A percentile compares a stretch with the other conserved stretches of the same genome.
phyloP scores from a whole-genome alignment of 1,284 basidiomycete genomes.

The Heterobasidion parviporum region DNA sequence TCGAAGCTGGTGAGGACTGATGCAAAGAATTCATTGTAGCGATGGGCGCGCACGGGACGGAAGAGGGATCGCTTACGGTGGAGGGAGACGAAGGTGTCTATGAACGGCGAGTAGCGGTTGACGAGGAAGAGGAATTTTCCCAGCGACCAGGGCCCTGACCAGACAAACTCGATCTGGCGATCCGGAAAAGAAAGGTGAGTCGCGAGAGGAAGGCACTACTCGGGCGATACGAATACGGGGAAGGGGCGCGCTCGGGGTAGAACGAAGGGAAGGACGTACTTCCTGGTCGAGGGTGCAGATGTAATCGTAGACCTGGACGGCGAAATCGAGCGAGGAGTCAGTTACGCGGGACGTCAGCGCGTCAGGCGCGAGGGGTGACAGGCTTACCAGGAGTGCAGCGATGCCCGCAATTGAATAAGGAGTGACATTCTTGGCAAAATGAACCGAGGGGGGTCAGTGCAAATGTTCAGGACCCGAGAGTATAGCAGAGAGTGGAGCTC shows the following conservation, averaged over 20 bases:
- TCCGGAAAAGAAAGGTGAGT: too few relatives aligned
- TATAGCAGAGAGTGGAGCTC: too few relatives aligned
- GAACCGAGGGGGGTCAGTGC: too few relatives aligned
- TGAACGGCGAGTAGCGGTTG: conserved; percentile 34
- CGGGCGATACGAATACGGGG: background rate
- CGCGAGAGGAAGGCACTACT: background rate
- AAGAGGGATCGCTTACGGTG: conserved; percentile 17
- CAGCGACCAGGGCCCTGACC: conserved; percentile 25
- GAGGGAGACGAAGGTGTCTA: conserved; percentile 31
- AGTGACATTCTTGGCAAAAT: background rate
- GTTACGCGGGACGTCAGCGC: background rate
- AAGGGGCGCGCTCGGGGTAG: background rate
- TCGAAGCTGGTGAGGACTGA: conserved; percentile 5
- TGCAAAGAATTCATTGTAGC: background rate
- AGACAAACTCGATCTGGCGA: conserved; percentile 27
- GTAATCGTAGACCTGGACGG: conserved; percentile 26
- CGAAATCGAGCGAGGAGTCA: too few relatives aligned
- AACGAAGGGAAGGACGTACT: conserved; percentile 13
- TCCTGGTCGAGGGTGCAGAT: conserved; percentile 32
- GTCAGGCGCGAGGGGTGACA: background rate
- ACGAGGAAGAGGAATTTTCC: conserved; percentile 29
- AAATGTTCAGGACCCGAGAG: too few relatives aligned
- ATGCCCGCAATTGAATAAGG: background rate
- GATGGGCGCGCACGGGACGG: background rate
- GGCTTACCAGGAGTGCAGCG: background rate